Evolutionary conservation across 2,329 filamentous ascomycete species (phyloP).

Genomic region (Ascochyta koolunga): DNA sequence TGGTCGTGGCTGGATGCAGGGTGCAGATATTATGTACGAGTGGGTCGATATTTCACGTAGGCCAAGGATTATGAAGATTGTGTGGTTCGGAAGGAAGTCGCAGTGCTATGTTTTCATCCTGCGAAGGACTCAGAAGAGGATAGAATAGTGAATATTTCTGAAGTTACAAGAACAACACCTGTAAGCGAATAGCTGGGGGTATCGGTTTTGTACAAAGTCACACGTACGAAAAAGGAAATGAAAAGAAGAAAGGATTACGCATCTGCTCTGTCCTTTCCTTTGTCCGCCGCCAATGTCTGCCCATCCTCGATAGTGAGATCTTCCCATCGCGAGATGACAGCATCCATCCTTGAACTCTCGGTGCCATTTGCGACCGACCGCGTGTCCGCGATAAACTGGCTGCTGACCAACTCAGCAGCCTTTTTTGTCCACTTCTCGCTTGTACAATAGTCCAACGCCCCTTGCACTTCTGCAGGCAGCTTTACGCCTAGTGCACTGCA

Average conservation of each 20-base stretch:
- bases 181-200: slow-evolving; percentile 1
- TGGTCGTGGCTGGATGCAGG: neutral
- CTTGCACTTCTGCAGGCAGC: slow-evolving; percentile 30
- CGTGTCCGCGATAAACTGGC: slow-evolving; percentile 39
- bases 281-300: neutral
- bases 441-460: slow-evolving; percentile 26
- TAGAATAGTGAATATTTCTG: neutral
- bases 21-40: neutral
- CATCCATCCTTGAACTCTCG: slow-evolving; percentile 36
- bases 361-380: slow-evolving; percentile 19
- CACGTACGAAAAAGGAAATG: neutral
- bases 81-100: neutral
- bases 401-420: slow-evolving; percentile 33
- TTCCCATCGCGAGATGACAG: slow-evolving; percentile 37
- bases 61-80: neutral
- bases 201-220: slow-evolving; percentile 8
- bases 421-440: slow-evolving; percentile 42
- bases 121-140: neutral
- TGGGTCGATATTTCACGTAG: neutral
- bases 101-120: neutral
- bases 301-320: slow-evolving; percentile 23
- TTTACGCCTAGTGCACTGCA: slow-evolving; percentile 28
- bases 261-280: neutral
- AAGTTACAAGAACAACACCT: neutral
- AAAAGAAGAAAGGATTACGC: neutral